Percentiles rank a stretch among this genome's conserved stretches.
Evolutionary conservation across 2,329 filamentous ascomycete genomes (phyloP).

Genomic region (Colletotrichum sp.): DNA sequence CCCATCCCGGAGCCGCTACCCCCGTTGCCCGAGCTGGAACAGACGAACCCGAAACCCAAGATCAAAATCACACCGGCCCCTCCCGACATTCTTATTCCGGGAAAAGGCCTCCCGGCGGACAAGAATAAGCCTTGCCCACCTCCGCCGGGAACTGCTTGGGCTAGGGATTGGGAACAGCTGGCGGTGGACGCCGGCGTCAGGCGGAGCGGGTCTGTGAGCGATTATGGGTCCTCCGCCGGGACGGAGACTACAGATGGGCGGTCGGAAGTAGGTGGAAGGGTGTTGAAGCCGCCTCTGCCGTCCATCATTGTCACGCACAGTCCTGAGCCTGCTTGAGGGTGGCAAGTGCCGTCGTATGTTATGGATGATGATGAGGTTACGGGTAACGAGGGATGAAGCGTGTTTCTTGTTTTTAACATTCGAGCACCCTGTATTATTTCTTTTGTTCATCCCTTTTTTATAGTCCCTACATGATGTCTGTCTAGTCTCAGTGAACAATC

Average conservation of each 20-base stretch:
- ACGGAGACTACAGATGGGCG: not conserved
- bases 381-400: not conserved
- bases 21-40: slow-evolving; percentile 10
- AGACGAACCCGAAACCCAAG: not conserved
- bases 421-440: not conserved
- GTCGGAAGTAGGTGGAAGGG: not conserved
- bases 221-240: slow-evolving; percentile 5
- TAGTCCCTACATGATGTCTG: not conserved
- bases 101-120: not conserved
- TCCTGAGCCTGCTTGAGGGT: not conserved
- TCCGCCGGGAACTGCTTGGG: slow-evolving; percentile 22
- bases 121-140: slow-evolving; percentile 13
- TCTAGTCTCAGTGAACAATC: not conserved
- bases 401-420: not conserved
- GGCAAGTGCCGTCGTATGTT: not conserved
- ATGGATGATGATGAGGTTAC: not conserved
- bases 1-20: slow-evolving; percentile 15
- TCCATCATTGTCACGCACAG: slow-evolving; percentile 19
- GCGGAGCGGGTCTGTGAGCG: slow-evolving; percentile 16
- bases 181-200: slow-evolving; percentile 17
- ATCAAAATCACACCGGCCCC: slow-evolving; percentile 8
- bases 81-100: slow-evolving; percentile 16
- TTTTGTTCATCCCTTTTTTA: not conserved
- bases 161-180: slow-evolving; percentile 21
- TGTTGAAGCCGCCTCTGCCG: slow-evolving; percentile 10